Conservation (phyloP, 495 filamentous ascomycete species). For the Xylaria curta region DNA sequence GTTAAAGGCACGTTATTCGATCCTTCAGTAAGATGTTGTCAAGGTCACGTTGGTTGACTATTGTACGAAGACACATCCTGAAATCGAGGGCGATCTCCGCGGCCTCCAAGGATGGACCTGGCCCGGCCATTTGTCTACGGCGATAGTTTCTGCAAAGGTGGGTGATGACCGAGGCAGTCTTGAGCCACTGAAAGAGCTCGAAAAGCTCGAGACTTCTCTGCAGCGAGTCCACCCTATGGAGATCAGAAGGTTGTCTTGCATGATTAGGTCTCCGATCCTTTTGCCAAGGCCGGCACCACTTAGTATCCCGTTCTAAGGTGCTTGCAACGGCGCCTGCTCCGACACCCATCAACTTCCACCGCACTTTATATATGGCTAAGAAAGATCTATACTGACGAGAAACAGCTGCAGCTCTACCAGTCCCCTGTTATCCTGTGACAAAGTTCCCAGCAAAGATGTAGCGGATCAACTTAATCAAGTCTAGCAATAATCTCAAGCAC, state of each 20-base stretch:
- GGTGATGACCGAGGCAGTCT: not conserved
- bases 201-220: not conserved
- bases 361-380: too few relatives aligned
- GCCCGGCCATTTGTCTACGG: not conserved
- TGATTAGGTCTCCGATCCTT: constrained; percentile 44
- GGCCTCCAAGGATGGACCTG: not conserved
- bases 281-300: constrained; percentile 32
- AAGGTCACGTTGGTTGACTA: constrained; percentile 32
- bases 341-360: too few relatives aligned
- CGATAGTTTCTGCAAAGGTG: not conserved
- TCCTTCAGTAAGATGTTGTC: constrained; percentile 25
- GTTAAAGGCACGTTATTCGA: constrained; percentile 13
- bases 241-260: constrained; percentile 30
- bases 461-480: too few relatives aligned
- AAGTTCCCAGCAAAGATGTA: too few relatives aligned
- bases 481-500: too few relatives aligned
- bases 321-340: too few relatives aligned
- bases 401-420: too few relatives aligned
- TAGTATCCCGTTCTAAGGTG: constrained; percentile 29
- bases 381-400: too few relatives aligned
- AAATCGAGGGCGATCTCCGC: constrained; percentile 19
- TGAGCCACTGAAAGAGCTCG: not conserved
- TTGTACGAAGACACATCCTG: constrained; percentile 37
- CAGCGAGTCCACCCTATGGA: not conserved
- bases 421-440: too few relatives aligned